Evolutionary conservation across 345 rosid genomes (phyloP), one percentile per base, ranked within the genome.

Genomic region (Dovyalis caffra): DNA sequence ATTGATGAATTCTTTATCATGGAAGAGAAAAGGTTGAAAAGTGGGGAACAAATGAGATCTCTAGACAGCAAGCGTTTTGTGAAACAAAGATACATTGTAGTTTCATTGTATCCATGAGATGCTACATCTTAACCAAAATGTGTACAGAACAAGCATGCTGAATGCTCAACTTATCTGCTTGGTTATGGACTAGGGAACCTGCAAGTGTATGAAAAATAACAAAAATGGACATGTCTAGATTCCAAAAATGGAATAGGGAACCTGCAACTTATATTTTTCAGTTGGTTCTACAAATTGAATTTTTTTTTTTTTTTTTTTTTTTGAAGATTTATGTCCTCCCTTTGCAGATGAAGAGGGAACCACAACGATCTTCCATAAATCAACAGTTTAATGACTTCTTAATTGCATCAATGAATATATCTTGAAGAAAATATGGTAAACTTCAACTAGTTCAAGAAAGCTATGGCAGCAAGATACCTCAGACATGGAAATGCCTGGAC

Each of bases 401-500:
- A 33, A 23, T 45, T 75, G 60, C 49, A 58, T 62, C 32, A 56
- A 35, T 6, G 23, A 29, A 68, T 12, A 8, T 20, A 14, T 56
- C 9, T 57, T 51, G 4, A 53, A 21, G 16, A 25, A 60, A 69
- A 51, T 14, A 58, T 20, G 21, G 56, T 3, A 61, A n/a, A 43
- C 3, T 60, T 29, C 38, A 62, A 35, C 18, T 15, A 71, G 18
- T 33, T 62, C 34, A 15, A 21, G 25, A 35, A 56, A 29, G 38
- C 33, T 38, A 45, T 33, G 56, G 73, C 9, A 68, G 69, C 40
- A 72, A 35, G 8, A 25, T 79, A 88, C 99, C 98, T 95, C 99
- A 61, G 97, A 82, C 85, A 90, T 82, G 74, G 97, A 87, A 23
- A 92, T 81, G 71, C 85, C 85, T 68, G 94, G 88, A 81, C 89